These are phyloP conservation scores for Shiraia sp. DNA, from an alignment of 2,329 filamentous ascomycete genomes.

Conservation along the genomic window DNA sequence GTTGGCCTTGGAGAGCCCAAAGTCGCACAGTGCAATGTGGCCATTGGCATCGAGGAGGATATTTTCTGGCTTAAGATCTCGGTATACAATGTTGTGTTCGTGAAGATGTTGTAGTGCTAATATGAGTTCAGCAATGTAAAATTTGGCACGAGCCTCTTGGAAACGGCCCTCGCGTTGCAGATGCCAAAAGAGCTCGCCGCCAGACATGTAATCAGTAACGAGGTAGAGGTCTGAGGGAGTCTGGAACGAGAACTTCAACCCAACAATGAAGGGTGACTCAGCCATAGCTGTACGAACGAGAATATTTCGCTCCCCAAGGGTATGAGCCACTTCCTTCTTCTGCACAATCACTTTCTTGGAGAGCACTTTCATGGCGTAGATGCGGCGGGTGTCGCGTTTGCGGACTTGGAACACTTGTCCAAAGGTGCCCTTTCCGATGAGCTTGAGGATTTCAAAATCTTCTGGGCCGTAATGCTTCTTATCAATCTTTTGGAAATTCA, in stretches of 20 bases:
- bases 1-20: conserved; percentile 96
- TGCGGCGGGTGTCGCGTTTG: conserved; percentile 93
- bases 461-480: conserved; percentile 92
- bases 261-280: conserved; percentile 96
- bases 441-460: conserved; percentile 92
- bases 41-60: conserved; percentile 96
- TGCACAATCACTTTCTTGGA: conserved; percentile 99
- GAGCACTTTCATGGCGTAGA: conserved; percentile 99
- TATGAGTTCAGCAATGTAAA: conserved; percentile 98
- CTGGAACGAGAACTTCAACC: conserved; percentile 98
- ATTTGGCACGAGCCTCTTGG: conserved; percentile 91
- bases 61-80: conserved; percentile 96
- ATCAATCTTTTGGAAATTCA: conserved; percentile 78
- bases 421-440: conserved; percentile 98
- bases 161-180: conserved; percentile 96
- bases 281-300: conserved; percentile 93
- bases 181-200: conserved; percentile 98
- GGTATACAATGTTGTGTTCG: conserved; percentile 96
- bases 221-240: conserved; percentile 95
- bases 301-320: conserved; percentile 95
- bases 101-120: conserved; percentile 93
- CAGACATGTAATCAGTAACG: conserved; percentile 99
- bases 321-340: conserved; percentile 98
- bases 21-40: conserved; percentile 96
- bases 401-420: conserved; percentile 98